These are phyloP conservation scores for Alloascoidea hylecoeti DNA, from an alignment of 805 yeast species.

Conservation along the genomic window DNA sequence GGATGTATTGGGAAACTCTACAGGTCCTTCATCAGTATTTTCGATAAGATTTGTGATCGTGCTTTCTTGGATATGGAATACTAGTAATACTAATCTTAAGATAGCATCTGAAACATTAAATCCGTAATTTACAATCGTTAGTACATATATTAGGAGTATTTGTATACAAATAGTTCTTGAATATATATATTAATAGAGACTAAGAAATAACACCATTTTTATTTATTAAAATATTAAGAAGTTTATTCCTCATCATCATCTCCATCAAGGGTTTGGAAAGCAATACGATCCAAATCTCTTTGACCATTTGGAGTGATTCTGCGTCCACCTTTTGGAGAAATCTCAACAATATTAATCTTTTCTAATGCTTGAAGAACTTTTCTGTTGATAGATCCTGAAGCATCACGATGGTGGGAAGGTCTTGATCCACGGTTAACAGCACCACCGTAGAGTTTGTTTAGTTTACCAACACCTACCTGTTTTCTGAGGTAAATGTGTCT, in stretches of 20 bases:
- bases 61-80: too few relatives aligned
- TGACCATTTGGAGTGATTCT: slow-evolving; percentile 89
- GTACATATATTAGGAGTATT: too few relatives aligned
- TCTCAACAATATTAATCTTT: slow-evolving; percentile 80
- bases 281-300: slow-evolving; percentile 95
- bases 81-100: too few relatives aligned
- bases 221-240: too few relatives aligned
- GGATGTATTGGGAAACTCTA: too few relatives aligned
- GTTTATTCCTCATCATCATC: slow-evolving; percentile 19
- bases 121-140: too few relatives aligned
- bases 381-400: slow-evolving; percentile 91
- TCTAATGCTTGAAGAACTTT: slow-evolving; percentile 80
- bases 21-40: too few relatives aligned
- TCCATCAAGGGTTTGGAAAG: slow-evolving; percentile 86
- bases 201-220: too few relatives aligned
- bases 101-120: too few relatives aligned
- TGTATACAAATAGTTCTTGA: too few relatives aligned
- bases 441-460: slow-evolving; percentile 90
- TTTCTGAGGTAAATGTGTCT: slow-evolving; percentile 93
- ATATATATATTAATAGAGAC: too few relatives aligned
- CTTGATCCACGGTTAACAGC: slow-evolving; percentile 88
- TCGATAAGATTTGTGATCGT: too few relatives aligned
- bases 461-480: slow-evolving; percentile 87
- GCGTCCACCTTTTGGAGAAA: slow-evolving; percentile 82
- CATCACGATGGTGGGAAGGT: slow-evolving; percentile 83